Evolutionary conservation across 2,329 filamentous ascomycete genomes (phyloP), one percentile per base, ranked within the genome.

Genomic region (Stenocarpella maydis): DNA sequence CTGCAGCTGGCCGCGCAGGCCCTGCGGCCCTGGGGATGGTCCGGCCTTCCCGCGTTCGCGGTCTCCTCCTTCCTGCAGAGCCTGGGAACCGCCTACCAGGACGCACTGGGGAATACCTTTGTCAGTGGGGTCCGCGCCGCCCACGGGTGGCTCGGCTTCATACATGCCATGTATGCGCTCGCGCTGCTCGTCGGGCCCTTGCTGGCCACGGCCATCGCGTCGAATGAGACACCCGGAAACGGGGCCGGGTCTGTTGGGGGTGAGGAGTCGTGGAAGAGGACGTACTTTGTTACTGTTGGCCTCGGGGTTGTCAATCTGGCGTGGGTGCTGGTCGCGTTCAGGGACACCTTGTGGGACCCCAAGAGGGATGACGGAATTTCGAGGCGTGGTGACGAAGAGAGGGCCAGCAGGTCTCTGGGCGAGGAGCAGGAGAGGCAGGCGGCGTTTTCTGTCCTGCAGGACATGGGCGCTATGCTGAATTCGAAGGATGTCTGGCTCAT

Each of bases 101-200:
- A 92, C 72, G 85, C 88, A 0, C 87, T 90, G 26, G 84, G 86
- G 1, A 91, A 92, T 69, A 87, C 87, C 0, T 91, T 88, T 69
- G 88, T 90, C 0, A 80, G 82, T 0, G 76, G 85, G 0, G 82
- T 82, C 12, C 80, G 80, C 19, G 79, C 77, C 0, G 85, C 87
- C 0, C 87, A 91, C 74, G 80, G 87, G 5, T 90, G 87, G 85
- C 80, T 91, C 0, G 86, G 87, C 0, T 86, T 90, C 66, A 89
- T 91, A 19, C 89, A 91, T 71, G 89, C 88, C 10, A 88, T 87
- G 82, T 91, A 89, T 73, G 82, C 81, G 74, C 82, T 85, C 0
- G 88, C 89, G 0, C 86, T 85, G 55, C 80, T 91, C 2, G 81
- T 88, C 4, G 85, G 83, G 0, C 88, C 88, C 0, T 87, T 91